Evolutionary conservation across 2,329 filamentous ascomycete species (phyloP).

Genomic region (Botrytis byssoidea): DNA sequence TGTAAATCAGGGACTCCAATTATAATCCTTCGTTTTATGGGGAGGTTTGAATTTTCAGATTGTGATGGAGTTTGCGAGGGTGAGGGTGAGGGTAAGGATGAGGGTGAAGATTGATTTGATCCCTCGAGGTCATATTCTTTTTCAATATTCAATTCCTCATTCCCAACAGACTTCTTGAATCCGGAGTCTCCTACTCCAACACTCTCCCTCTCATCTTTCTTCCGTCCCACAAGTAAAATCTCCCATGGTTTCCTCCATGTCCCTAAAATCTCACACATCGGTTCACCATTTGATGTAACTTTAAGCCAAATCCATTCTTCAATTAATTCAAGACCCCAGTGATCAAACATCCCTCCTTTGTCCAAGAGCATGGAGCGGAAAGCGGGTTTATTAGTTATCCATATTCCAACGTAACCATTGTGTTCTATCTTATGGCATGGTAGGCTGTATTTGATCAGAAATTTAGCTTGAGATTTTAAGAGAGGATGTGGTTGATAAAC

Average conservation of each 20-base stretch:
- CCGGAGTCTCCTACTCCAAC: background rate
- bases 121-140: background rate
- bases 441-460: constrained; percentile 27
- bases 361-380: constrained; percentile 54
- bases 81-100: background rate
- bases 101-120: background rate
- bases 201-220: background rate
- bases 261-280: constrained; percentile 52
- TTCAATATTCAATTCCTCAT: constrained; percentile 41
- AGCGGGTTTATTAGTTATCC: constrained; percentile 71
- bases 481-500: constrained; percentile 56
- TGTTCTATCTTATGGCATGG: constrained; percentile 21
- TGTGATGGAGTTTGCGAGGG: no score
- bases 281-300: constrained; percentile 62
- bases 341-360: constrained; percentile 56
- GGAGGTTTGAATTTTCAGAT: background rate
- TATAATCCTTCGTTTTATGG: constrained; percentile 47
- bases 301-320: constrained; percentile 82
- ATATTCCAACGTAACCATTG: constrained; percentile 64
- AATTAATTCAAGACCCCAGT: constrained; percentile 63
- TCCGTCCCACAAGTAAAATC: constrained; percentile 58
- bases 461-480: constrained; percentile 50
- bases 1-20: constrained; percentile 73
- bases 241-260: constrained; percentile 76
- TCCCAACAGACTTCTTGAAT: constrained; percentile 35